phyloP scores from a whole-genome alignment of 768 basidiomycete genomes.

The Panaeolus papilionaceus region DNA sequence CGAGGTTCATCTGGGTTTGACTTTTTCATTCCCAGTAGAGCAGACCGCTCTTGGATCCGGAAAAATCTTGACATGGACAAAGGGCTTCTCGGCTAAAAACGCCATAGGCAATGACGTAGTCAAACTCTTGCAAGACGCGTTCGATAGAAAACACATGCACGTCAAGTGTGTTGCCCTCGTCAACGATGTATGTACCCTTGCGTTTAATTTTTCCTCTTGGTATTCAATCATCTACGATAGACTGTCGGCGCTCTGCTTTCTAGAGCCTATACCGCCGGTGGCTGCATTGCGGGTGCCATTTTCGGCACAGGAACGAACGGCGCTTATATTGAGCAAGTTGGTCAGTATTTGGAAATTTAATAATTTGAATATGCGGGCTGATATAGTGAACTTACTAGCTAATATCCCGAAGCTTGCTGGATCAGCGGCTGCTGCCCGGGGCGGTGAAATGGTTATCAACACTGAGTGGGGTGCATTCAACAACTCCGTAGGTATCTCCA shows the following conservation, averaged over 20 bases:
- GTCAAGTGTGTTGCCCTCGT: conserved; percentile 92
- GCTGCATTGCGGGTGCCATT: conserved; percentile 88
- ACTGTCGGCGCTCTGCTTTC: conserved; percentile 96
- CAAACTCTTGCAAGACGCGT: conserved; percentile 87
- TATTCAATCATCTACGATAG: conserved; percentile 43
- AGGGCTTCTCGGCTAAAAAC: conserved; percentile 93
- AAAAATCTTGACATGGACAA: conserved; percentile 93
- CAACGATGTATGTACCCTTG: conserved; percentile 74
- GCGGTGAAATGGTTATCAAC: conserved; percentile 92
- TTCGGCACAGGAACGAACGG: conserved; percentile 99
- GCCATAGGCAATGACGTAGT: conserved; percentile 92
- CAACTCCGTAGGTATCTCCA: conserved; percentile 70
- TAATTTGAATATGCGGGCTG: not conserved
- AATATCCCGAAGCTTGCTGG: conserved; percentile 87
- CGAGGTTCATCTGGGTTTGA: conserved; percentile 79
- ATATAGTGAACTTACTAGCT: conserved; percentile 34
- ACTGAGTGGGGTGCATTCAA: conserved; percentile 99
- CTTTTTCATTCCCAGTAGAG: conserved; percentile 98
- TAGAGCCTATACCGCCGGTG: conserved; percentile 91
- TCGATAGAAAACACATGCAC: conserved; percentile 90
- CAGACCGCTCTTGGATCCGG: conserved; percentile 93
- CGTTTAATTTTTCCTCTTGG: not conserved
- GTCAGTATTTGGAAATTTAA: conserved; percentile 36
- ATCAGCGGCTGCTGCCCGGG: conserved; percentile 58
- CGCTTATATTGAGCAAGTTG: conserved; percentile 90